A percentile compares a stretch with the other conserved stretches of the same genome.
Evolutionary conservation across 129 eudicot genomes (phyloP).

Genomic region (Tagetes patula): DNA sequence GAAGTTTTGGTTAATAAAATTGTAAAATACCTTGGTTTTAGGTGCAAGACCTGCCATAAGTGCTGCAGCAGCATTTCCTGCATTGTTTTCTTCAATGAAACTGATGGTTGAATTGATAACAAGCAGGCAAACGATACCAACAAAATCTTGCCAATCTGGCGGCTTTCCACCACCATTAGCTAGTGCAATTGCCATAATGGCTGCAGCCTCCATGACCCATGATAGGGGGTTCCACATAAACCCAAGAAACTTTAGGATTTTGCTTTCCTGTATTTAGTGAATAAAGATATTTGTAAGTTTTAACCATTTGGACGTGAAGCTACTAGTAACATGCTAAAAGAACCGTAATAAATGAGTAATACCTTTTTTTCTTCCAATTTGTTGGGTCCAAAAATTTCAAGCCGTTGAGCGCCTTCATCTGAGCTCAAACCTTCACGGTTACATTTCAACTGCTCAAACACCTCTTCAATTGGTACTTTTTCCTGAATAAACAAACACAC

Average conservation of each 20-base stretch:
- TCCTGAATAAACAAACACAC: conserved; percentile 36
- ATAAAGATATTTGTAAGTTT: neutral
- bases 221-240: conserved; percentile 85
- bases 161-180: conserved; percentile 74
- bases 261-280: conserved; percentile 54
- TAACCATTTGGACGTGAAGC: conserved; percentile 3
- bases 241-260: conserved; percentile 66
- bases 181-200: conserved; percentile 68
- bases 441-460: conserved; percentile 64
- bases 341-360: neutral
- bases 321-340: neutral
- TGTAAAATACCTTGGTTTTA: conserved; percentile 59
- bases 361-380: conserved; percentile 64
- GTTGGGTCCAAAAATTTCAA: conserved; percentile 63
- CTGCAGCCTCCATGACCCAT: conserved; percentile 86
- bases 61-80: conserved; percentile 85
- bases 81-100: conserved; percentile 79
- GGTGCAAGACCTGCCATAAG: conserved; percentile 86
- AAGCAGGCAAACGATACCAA: conserved; percentile 56
- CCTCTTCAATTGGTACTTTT: conserved; percentile 65
- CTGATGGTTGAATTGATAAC: conserved; percentile 77
- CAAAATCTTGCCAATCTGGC: conserved; percentile 80
- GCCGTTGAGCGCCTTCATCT: conserved; percentile 48
- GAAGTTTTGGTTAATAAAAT: neutral
- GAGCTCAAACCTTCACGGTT: conserved; percentile 53